Conservation (phyloP, 148 eudicot species). For the Camellia granthamiana region DNA sequence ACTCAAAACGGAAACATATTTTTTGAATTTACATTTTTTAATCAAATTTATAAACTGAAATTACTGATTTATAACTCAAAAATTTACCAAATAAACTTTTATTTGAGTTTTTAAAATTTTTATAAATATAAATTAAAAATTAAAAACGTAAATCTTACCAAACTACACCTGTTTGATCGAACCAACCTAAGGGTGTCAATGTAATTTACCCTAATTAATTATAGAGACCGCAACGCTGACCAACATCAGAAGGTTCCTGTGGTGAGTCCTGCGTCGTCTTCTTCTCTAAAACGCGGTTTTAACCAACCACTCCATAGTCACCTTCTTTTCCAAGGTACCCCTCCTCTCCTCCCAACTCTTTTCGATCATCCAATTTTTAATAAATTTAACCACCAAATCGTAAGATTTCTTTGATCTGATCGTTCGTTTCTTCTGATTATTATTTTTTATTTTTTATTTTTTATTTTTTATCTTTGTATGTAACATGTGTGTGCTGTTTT, state of each 20-base stretch:
- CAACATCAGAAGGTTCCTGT: neutral
- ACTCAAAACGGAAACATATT: no score
- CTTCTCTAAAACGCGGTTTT: neutral
- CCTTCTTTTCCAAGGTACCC: slow-evolving; percentile 3
- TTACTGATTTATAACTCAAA: no score
- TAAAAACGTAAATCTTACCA: no score
- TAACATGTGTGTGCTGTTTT: neutral
- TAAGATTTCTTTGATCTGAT: slow-evolving; percentile 2
- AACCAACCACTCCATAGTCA: neutral
- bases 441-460: neutral
- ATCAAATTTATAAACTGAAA: no score
- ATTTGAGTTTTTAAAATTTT: no score
- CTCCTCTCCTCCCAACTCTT: neutral
- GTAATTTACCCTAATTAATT: no score
- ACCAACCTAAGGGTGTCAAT: no score
- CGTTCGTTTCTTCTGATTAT: neutral
- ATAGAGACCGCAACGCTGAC: neutral
- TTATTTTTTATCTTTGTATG: neutral
- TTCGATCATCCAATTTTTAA: neutral
- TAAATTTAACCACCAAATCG: neutral
- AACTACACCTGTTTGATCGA: no score
- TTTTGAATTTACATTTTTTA: no score
- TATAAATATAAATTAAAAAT: no score
- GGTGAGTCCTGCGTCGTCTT: neutral
- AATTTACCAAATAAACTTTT: no score